These are phyloP conservation scores for Protoeuglena noctilucae DNA, from an alignment of 139 green algal species.

Conservation along the genomic window DNA sequence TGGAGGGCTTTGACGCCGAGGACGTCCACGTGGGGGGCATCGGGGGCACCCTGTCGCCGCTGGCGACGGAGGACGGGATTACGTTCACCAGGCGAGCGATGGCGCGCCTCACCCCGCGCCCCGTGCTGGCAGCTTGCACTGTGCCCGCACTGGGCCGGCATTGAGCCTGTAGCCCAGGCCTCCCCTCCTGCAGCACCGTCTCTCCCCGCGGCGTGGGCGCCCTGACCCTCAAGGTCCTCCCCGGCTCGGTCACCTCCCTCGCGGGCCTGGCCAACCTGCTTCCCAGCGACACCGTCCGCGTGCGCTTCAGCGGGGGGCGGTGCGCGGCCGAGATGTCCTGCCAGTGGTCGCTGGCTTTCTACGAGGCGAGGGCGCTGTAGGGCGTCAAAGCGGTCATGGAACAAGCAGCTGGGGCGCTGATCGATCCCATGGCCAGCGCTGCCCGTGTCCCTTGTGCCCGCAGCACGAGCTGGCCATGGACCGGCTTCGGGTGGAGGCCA, in stretches of 20 bases:
- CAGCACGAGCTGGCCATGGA: not conserved
- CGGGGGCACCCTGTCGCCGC: not conserved
- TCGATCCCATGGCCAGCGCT: no score
- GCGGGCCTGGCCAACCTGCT: not conserved
- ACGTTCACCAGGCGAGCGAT: not conserved
- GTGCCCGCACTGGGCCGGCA: no score
- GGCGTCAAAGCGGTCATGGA: no score
- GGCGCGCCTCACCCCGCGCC: no score
- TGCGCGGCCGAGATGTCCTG: not conserved
- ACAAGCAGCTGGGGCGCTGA: no score
- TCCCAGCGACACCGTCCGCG: not conserved
- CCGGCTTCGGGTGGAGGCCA: no score
- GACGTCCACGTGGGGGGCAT: not conserved
- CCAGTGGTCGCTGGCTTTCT: not conserved
- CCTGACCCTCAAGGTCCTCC: not conserved
- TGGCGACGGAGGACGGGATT: not conserved
- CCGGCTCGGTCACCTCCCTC: not conserved
- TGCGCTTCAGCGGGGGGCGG: not conserved
- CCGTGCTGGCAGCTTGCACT: no score
- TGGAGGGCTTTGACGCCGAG: not conserved
- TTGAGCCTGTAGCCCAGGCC: no score
- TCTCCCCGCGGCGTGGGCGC: no score
- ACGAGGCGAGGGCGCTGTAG: no score
- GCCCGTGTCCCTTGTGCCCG: no score
- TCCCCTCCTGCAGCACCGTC: no score